Conservation (phyloP, 2,329 filamentous ascomycete genomes). For the Neophaeococcomyces aloes region DNA sequence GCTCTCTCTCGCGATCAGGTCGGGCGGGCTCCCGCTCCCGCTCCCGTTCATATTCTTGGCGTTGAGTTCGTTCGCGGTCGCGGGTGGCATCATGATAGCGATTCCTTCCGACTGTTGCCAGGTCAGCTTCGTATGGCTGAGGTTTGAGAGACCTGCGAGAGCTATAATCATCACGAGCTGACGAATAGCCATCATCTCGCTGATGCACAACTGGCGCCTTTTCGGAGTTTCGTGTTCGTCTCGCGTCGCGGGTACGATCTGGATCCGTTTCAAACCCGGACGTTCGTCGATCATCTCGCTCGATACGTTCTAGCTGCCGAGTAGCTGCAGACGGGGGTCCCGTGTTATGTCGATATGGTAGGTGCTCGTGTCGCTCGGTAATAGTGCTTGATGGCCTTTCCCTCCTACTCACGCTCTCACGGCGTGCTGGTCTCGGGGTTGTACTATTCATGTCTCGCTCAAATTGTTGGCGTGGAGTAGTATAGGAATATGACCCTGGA, state of each 20-base stretch:
- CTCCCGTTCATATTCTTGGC: constrained; percentile 9
- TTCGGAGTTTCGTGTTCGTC: constrained; percentile 12
- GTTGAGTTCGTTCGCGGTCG: constrained; percentile 4
- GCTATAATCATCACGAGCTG: constrained; percentile 10
- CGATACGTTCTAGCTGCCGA: constrained; percentile 19
- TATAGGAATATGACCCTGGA: constrained; percentile 42
- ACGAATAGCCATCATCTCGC: constrained; percentile 17
- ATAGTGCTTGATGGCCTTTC: constrained; percentile 20
- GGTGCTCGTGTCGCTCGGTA: constrained; percentile 15
- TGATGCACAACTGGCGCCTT: constrained; percentile 20
- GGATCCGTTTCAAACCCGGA: constrained; percentile 14
- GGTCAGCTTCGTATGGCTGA: constrained; percentile 14
- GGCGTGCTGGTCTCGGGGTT: constrained; percentile 22
- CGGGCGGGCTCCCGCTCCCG: constrained; percentile 3
- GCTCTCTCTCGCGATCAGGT: constrained; percentile 10
- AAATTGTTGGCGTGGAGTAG: constrained; percentile 37
- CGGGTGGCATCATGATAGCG: constrained; percentile 3
- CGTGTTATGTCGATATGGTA: constrained; percentile 14
- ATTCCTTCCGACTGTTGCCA: not conserved
- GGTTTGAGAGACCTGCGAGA: not conserved
- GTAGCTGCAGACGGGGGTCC: constrained; percentile 16
- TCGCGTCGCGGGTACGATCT: constrained; percentile 13
- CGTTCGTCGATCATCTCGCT: constrained; percentile 11
- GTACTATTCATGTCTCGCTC: constrained; percentile 37
- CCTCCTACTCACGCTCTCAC: constrained; percentile 25